Percentiles rank a stretch among this genome's conserved stretches.
phyloP scores from a whole-genome alignment of 768 basidiomycete species.

The Hypsizygus marmoreus region DNA sequence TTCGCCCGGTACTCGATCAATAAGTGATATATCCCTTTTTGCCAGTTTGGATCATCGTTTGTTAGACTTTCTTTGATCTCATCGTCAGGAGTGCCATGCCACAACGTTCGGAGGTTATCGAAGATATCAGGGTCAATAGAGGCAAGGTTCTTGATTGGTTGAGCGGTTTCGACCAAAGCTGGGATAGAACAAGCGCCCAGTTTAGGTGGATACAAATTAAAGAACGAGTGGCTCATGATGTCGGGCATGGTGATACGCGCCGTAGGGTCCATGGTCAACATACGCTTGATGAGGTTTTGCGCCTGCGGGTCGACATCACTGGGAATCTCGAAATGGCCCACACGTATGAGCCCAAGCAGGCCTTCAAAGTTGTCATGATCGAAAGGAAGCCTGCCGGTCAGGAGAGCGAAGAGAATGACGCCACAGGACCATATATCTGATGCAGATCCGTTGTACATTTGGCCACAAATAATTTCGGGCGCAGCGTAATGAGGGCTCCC shows the following conservation, averaged over 20 bases:
- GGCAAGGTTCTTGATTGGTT: constrained; percentile 59
- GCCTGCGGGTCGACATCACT: constrained; percentile 66
- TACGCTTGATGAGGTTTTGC: constrained; percentile 73
- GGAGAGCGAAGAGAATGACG: constrained; percentile 87
- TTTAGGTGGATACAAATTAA: constrained; percentile 54
- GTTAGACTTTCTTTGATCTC: constrained; percentile 71
- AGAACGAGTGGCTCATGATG: constrained; percentile 82
- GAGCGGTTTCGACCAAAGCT: constrained; percentile 65
- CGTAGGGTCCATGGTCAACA: constrained; percentile 77
- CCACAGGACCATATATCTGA: constrained; percentile 98
- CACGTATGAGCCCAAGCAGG: constrained; percentile 80
- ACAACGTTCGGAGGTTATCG: constrained; percentile 87
- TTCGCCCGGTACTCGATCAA: constrained; percentile 82
- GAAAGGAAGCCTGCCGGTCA: constrained; percentile 87
- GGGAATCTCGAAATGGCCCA: constrained; percentile 76
- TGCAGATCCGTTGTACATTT: constrained; percentile 81
- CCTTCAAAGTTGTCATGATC: constrained; percentile 82
- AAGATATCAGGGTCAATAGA: constrained; percentile 90
- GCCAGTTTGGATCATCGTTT: constrained; percentile 78
- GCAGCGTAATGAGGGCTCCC: constrained; percentile 96
- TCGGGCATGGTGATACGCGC: constrained; percentile 82
- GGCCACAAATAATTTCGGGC: constrained; percentile 85
- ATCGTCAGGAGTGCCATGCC: constrained; percentile 77
- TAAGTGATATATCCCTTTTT: constrained; percentile 94
- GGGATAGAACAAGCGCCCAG: constrained; percentile 47